These are phyloP conservation scores for Chlamydomonas asymmetrica DNA, from an alignment of 139 green algal species.

Conservation along the genomic window DNA sequence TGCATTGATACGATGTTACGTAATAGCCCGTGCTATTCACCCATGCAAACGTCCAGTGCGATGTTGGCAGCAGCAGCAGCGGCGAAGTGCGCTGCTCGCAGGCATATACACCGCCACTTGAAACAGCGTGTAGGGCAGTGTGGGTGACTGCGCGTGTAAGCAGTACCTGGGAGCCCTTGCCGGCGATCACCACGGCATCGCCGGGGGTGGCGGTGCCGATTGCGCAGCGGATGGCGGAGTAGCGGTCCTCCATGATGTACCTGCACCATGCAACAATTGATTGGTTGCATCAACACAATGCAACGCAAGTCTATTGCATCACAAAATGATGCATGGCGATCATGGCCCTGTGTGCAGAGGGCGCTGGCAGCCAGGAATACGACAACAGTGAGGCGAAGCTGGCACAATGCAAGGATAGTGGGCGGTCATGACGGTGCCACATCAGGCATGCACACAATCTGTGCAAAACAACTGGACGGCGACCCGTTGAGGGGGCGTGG, in stretches of 20 bases:
- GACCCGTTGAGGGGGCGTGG: too few species aligned
- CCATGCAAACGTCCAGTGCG: not conserved
- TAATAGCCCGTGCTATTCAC: too few species aligned
- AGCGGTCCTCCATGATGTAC: constrained; percentile 77
- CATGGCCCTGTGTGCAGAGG: not conserved
- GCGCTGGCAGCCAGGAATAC: too few species aligned
- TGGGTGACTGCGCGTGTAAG: too few species aligned
- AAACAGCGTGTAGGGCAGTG: too few species aligned
- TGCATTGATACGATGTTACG: too few species aligned
- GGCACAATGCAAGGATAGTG: too few species aligned
- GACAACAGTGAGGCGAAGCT: too few species aligned
- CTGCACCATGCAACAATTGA: constrained; percentile 9
- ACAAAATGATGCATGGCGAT: not conserved
- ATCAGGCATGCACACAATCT: too few species aligned
- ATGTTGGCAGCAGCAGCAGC: constrained; percentile 26
- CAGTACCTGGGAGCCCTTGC: constrained; percentile 84
- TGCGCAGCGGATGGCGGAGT: constrained; percentile 89
- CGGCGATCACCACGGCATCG: constrained; percentile 91
- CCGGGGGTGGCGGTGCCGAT: constrained; percentile 83
- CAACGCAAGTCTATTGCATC: not conserved
- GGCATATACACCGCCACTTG: constrained; percentile 43
- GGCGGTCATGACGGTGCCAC: too few species aligned
- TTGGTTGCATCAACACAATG: not conserved
- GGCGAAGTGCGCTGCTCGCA: constrained; percentile 25
- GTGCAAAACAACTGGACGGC: too few species aligned